These are phyloP conservation scores for Penicillium longicatenatum DNA, from an alignment of 495 filamentous ascomycete species.

Conservation along the genomic window DNA sequence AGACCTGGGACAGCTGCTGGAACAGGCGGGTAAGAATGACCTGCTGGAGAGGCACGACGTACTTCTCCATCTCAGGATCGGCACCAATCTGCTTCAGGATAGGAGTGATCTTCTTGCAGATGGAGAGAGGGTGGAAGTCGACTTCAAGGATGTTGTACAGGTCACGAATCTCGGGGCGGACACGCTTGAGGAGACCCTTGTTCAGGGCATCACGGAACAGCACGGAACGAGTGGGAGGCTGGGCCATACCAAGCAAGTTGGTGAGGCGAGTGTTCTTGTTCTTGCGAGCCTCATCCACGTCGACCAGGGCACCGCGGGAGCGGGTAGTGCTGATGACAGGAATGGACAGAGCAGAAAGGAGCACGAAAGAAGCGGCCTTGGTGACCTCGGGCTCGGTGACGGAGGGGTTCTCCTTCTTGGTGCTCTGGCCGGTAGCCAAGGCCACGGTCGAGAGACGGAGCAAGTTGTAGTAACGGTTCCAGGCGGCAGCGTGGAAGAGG, in stretches of 20 bases:
- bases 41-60: slow-evolving; percentile 91
- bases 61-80: slow-evolving; percentile 95
- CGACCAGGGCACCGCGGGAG: slow-evolving; percentile 91
- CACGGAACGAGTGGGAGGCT: slow-evolving; percentile 82
- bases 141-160: slow-evolving; percentile 98
- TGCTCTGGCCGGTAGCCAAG: slow-evolving; percentile 78
- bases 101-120: slow-evolving; percentile 98
- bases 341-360: slow-evolving; percentile 93
- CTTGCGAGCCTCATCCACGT: slow-evolving; percentile 95
- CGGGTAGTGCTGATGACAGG: slow-evolving; percentile 98
- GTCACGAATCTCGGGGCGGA: slow-evolving; percentile 88
- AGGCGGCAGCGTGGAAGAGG: slow-evolving; percentile 96
- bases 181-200: slow-evolving; percentile 90
- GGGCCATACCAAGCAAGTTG: slow-evolving; percentile 89
- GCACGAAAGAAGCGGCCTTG: slow-evolving; percentile 88
- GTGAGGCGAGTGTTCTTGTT: slow-evolving; percentile 98
- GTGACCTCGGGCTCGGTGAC: slow-evolving; percentile 85
- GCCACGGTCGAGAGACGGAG: slow-evolving; percentile 86
- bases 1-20: slow-evolving; percentile 98
- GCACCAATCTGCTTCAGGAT: slow-evolving; percentile 92
- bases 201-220: slow-evolving; percentile 94
- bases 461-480: slow-evolving; percentile 95
- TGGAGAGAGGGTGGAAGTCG: slow-evolving; percentile 97
- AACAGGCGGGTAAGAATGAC: slow-evolving; percentile 97
- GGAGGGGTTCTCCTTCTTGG: slow-evolving; percentile 92